These are phyloP conservation scores for Tricholoma saponaceum DNA, from an alignment of 768 basidiomycete species.

Conservation along the genomic window DNA sequence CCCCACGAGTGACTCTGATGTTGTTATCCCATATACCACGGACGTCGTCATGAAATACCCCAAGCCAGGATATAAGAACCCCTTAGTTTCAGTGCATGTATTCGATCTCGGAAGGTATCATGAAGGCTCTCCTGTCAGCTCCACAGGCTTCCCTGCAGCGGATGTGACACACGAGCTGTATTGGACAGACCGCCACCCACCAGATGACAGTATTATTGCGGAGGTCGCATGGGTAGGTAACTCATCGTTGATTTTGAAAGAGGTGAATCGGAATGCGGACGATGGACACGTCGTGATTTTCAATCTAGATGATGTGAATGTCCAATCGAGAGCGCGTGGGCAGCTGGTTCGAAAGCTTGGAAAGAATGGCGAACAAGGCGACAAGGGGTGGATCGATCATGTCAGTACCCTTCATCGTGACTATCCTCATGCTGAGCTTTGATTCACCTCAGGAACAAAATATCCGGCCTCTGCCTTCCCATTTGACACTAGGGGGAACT, in stretches of 20 bases:
- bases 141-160: conserved; percentile 27
- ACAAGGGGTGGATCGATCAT: conserved; percentile 92
- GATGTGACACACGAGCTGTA: conserved; percentile 52
- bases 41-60: conserved; percentile 77
- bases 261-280: conserved; percentile 81
- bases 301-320: conserved; percentile 36
- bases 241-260: conserved; percentile 72
- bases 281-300: conserved; percentile 80
- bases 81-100: conserved; percentile 75
- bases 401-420: conserved; percentile 31
- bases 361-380: conserved; percentile 78
- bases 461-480: conserved; percentile 52
- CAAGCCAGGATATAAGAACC: conserved; percentile 89
- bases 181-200: conserved; percentile 60
- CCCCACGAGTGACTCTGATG: conserved; percentile 63
- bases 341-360: conserved; percentile 75
- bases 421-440: background rate
- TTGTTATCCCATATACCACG: conserved; percentile 75
- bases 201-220: conserved; percentile 64
- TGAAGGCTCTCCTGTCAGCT: conserved; percentile 24
- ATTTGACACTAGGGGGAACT: conserved; percentile 35
- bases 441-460: conserved; percentile 50
- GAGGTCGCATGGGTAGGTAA: conserved; percentile 90
- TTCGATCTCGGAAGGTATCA: conserved; percentile 70
- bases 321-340: conserved; percentile 32